Evolutionary conservation across 2,329 filamentous ascomycete species (phyloP).

Genomic region (Hypoxylon sp.): DNA sequence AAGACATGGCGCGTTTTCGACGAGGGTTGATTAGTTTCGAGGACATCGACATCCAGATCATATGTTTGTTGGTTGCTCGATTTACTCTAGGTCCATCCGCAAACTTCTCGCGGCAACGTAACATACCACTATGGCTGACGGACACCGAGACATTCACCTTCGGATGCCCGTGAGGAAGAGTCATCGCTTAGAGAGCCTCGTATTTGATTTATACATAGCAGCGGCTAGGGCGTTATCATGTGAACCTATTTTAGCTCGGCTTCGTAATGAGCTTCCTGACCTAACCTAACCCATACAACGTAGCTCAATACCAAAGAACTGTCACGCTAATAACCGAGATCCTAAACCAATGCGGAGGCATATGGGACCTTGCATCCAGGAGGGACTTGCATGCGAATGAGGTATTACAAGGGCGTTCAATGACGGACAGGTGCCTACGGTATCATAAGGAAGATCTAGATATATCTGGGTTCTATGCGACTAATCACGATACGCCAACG

Average conservation of each 20-base stretch:
- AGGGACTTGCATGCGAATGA: neutral
- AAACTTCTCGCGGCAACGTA: conserved; percentile 25
- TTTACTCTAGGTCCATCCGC: conserved; percentile 6
- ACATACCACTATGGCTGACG: conserved; percentile 22
- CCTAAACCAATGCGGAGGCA: neutral
- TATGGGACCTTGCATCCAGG: conserved; percentile 27
- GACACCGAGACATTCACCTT: conserved; percentile 2
- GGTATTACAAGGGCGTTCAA: conserved; percentile 21
- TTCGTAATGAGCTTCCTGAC: neutral
- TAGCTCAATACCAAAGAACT: conserved; percentile 3
- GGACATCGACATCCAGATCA: neutral
- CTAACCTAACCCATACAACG: neutral
- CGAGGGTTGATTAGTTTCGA: neutral
- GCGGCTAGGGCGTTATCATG: conserved; percentile 3
- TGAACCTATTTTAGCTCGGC: conserved; percentile 3
- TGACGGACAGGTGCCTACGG: conserved; percentile 13
- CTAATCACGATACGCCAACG: conserved; percentile 41
- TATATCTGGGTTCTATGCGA: conserved; percentile 12
- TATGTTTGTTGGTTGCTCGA: conserved; percentile 6
- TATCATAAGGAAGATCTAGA: conserved; percentile 17
- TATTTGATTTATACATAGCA: conserved; percentile 18
- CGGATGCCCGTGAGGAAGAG: conserved; percentile 1
- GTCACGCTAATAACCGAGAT: conserved; percentile 17
- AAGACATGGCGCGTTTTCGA: conserved; percentile 3
- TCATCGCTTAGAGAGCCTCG: conserved; percentile 17